Conservation (phyloP, 495 filamentous ascomycete species). For the Trypethelium eluteriae region DNA sequence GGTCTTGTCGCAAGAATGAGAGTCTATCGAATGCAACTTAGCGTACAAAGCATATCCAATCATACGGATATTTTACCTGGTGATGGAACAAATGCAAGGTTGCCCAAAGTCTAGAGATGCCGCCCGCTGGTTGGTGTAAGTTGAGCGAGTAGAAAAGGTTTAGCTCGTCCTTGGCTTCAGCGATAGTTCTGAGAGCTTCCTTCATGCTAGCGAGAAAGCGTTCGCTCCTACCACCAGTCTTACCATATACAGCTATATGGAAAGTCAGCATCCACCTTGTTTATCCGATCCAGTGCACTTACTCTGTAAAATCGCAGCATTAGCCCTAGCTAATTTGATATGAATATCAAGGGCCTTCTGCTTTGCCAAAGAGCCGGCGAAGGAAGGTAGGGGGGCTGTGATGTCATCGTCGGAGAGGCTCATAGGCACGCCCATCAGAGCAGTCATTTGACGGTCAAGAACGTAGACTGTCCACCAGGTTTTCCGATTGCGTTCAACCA, state of each 20-base stretch:
- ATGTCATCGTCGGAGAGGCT: slow-evolving; percentile 38
- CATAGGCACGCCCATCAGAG: slow-evolving; percentile 41
- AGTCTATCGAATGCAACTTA: slow-evolving; percentile 29
- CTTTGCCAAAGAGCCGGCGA: slow-evolving; percentile 33
- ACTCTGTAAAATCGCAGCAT: slow-evolving; percentile 40
- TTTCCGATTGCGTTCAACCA: slow-evolving; percentile 37
- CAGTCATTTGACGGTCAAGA: slow-evolving; percentile 42
- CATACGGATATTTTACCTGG: slow-evolving; percentile 27
- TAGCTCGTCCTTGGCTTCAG: slow-evolving; percentile 34
- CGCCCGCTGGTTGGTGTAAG: slow-evolving; percentile 34
- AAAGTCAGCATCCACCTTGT: neutral
- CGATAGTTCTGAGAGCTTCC: slow-evolving; percentile 33
- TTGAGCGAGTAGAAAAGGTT: slow-evolving; percentile 34
- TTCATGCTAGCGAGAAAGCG: slow-evolving; percentile 40
- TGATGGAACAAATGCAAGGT: slow-evolving; percentile 43
- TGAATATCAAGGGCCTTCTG: slow-evolving; percentile 38
- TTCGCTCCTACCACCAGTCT: slow-evolving; percentile 39
- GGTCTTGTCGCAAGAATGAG: slow-evolving; percentile 40
- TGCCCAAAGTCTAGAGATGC: slow-evolving; percentile 38
- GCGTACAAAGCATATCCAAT: neutral
- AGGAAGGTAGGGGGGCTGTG: slow-evolving; percentile 35
- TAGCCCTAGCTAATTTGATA: slow-evolving; percentile 39
- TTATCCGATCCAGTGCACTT: slow-evolving; percentile 13
- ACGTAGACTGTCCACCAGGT: slow-evolving; percentile 45
- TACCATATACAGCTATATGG: slow-evolving; percentile 39